Evolutionary conservation across 176 grass and related monocot species (phyloP).

Genomic region (Oryza officinalis): DNA sequence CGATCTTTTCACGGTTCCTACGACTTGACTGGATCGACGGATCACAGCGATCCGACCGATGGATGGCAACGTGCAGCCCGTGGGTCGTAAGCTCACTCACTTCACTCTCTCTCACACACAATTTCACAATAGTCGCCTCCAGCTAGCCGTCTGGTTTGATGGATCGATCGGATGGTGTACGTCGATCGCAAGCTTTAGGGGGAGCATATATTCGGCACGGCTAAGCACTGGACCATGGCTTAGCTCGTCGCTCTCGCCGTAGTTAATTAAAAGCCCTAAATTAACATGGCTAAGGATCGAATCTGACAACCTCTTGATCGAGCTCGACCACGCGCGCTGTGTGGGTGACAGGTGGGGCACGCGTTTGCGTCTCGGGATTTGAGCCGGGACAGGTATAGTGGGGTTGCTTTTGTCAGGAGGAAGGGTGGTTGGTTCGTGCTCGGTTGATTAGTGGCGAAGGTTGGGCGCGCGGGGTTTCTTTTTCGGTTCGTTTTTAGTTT

Average conservation of each 20-base stretch:
- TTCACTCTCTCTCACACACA: too few relatives aligned
- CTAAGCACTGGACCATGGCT: not conserved
- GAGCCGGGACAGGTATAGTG: not conserved
- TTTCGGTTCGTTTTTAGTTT: too few relatives aligned
- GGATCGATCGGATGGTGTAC: constrained; percentile 39
- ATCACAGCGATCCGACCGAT: not conserved
- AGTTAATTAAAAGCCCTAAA: not conserved
- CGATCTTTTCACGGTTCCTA: not conserved
- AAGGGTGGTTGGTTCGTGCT: not conserved
- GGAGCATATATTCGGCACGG: constrained; percentile 38
- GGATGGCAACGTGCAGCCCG: constrained; percentile 17
- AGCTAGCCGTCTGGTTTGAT: constrained; percentile 6
- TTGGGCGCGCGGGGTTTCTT: not conserved
- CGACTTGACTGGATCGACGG: not conserved
- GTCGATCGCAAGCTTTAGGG: constrained; percentile 35
- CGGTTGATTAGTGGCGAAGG: not conserved
- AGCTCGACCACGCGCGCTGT: too few relatives aligned
- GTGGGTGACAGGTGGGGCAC: not conserved
- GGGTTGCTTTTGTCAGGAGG: constrained; percentile 11
- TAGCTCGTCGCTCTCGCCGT: not conserved
- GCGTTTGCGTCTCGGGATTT: not conserved
- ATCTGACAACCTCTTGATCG: not conserved
- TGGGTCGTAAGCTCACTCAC: not conserved
- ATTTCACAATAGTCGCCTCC: constrained; percentile 4
- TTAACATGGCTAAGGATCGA: constrained; percentile 5